A percentile compares a stretch with the other conserved stretches of the same genome.
Conservation (phyloP, 139 green algal species). For the Zygnema cylindricum region DNA sequence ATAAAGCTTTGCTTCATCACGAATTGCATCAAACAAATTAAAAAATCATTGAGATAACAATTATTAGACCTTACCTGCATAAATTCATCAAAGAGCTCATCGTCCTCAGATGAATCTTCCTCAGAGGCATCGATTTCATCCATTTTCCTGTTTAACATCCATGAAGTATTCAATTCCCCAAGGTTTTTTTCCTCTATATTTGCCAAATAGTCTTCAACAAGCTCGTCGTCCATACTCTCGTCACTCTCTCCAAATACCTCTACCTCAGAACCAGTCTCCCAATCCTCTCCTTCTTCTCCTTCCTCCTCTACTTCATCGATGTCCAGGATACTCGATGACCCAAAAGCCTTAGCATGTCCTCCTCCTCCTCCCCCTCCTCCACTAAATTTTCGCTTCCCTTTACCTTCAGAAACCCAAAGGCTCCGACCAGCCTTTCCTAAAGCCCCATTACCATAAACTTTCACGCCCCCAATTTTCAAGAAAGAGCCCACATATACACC, state of each 20-base stretch:
- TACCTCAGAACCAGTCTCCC: neutral
- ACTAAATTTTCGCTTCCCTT: neutral
- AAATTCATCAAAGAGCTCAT: neutral
- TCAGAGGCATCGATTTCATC: neutral
- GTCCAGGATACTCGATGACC: too few relatives aligned
- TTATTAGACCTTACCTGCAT: neutral
- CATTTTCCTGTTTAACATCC: neutral
- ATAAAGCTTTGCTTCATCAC: too few relatives aligned
- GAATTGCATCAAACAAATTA: too few relatives aligned
- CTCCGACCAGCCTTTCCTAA: neutral
- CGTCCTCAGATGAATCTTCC: neutral
- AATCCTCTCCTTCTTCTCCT: slow-evolving; percentile 3
- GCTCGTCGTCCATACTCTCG: slow-evolving; percentile 13
- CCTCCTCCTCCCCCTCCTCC: too few relatives aligned
- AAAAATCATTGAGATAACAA: too few relatives aligned
- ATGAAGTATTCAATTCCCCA: slow-evolving; percentile 1
- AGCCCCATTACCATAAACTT: neutral
- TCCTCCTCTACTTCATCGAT: neutral
- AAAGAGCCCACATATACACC: neutral
- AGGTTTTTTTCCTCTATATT: neutral
- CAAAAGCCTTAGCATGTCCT: neutral
- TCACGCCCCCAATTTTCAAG: slow-evolving; percentile 1
- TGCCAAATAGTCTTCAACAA: neutral
- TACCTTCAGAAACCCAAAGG: neutral
- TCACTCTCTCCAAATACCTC: neutral